Evolutionary conservation across 495 filamentous ascomycete species (phyloP), one percentile per base, ranked within the genome.

Genomic region (Hypoxylon intermedium): DNA sequence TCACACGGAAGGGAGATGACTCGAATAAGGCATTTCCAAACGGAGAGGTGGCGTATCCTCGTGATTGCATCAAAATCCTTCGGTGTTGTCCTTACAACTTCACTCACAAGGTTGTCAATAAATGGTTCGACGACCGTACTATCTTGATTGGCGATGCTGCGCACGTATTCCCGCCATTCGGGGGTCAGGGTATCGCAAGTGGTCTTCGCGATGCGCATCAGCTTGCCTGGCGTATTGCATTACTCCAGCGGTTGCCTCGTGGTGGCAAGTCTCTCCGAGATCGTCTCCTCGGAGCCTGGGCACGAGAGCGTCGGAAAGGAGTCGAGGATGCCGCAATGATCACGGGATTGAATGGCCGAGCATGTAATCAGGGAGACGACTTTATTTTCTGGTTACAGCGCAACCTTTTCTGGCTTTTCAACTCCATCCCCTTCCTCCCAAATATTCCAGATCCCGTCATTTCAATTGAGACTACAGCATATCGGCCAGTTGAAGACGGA

Each of bases 111-210:
- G 74, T 75, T 24, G 81, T 80, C 58, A 83, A 83, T 42, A 73
- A 70, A 37, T 85, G 81, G 81, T 74, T 74, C n/a, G 62, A 70
- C 21, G 69, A 67, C 13, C 69, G 78, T 2, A 76, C 75, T 0
- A 71, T 80, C 43, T 67, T 85, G 6, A 78, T 77, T 36, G 81
- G 81, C 9, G 81, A 85, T 60, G 74, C 82, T 1, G 81, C 81
- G 3, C 64, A 85, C 47, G 82, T 83, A 1, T 85, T 85, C 48
- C 82, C 82, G 21, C 79, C 82, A 6, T 84, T 85, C 51, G 82
- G 77, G 0, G 81, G 81, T 0, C 81, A 83, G 56, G 81, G 80
- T 3, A 81, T 83, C 33, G 75, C 77, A n/a, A 78, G 73, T 13
- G 80, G 81, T 18, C 33, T 75, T 13, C 48, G 71, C 3, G 74